These are phyloP conservation scores for Gossypium bickii DNA, from an alignment of 345 rosid species.

Conservation along the genomic window DNA sequence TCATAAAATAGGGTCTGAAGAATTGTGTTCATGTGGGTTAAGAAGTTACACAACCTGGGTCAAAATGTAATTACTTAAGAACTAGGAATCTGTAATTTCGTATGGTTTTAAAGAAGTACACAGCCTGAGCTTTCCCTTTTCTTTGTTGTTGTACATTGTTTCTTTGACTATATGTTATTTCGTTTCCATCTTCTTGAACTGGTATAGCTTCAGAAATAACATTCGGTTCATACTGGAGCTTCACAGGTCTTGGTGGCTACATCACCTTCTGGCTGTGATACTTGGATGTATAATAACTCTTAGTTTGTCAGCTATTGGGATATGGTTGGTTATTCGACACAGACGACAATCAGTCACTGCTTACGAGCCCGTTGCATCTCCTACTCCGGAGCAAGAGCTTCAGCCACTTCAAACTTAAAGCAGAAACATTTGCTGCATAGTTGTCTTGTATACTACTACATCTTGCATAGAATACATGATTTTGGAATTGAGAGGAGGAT, in stretches of 20 bases:
- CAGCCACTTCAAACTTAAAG: slow-evolving; percentile 46
- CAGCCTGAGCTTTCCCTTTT: neutral
- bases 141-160: neutral
- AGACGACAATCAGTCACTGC: slow-evolving; percentile 28
- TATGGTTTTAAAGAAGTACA: neutral
- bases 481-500: neutral
- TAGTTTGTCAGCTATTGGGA: slow-evolving; percentile 37
- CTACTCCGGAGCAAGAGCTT: slow-evolving; percentile 74
- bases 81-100: neutral
- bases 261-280: slow-evolving; percentile 35
- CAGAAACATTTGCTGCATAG: neutral
- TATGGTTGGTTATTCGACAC: slow-evolving; percentile 49
- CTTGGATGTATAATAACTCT: slow-evolving; percentile 33
- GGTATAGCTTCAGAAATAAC: neutral
- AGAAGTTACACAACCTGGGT: neutral
- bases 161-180: neutral
- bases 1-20: neutral
- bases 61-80: neutral
- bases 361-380: slow-evolving; percentile 59
- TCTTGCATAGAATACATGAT: neutral
- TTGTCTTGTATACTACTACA: neutral
- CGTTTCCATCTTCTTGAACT: neutral
- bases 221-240: slow-evolving; percentile 6
- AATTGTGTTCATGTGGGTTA: neutral
- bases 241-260: slow-evolving; percentile 72